Base-by-base conservation (phyloP, 2,329 filamentous ascomycete species). In the Talaromyces sp. region DNA sequence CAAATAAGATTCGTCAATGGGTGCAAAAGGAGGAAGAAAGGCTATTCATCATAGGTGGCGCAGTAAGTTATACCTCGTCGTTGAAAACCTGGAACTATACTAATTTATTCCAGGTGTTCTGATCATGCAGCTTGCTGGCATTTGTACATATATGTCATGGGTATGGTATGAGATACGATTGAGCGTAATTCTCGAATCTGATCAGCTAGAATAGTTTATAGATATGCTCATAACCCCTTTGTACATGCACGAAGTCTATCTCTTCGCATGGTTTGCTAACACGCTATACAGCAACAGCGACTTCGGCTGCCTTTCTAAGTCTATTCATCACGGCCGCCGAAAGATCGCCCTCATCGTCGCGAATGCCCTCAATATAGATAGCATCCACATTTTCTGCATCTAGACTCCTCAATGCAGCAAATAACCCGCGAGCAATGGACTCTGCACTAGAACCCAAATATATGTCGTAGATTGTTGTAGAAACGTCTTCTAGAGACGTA, bases 31-130 rank as follows among this genome's bases (percentile, higher is more conserved):
- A 99, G 77, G 93, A 98, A 76, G 93, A 98, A 76, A 83, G 95
- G 63, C 80, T 98, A 5, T 99, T 99, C 72, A 96, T 99, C 64
- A 95, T 99, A 72, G 95, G 95, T 1, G 96, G 95, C n/a, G 95
- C 93, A 48, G 93, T 98, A 68, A 66, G 76, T 64, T 31, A 7
- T 39, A 7, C 23, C 12, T 23, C 8, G 2, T 12, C 23, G 5
- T 3, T 31, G 25, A n/a, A 2, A 44, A 14, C 8, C 21, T 18
- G 12, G 18, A 16, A 1, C 9, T 31, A 25, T 55, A 37, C 48
- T 61, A 16, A 55, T 5, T 2, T 18, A 4, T 21, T 28, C 7
- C 18, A 63, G 61, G 61, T 63, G 2, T 63, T 63, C 54, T 63
- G 25, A 63, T 6, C 28, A 28, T n/a, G n/a, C n/a, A n/a, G n/a